Evolutionary conservation across 2,329 filamentous ascomycete species (phyloP).

Genomic region (Diaporthe nobilis): DNA sequence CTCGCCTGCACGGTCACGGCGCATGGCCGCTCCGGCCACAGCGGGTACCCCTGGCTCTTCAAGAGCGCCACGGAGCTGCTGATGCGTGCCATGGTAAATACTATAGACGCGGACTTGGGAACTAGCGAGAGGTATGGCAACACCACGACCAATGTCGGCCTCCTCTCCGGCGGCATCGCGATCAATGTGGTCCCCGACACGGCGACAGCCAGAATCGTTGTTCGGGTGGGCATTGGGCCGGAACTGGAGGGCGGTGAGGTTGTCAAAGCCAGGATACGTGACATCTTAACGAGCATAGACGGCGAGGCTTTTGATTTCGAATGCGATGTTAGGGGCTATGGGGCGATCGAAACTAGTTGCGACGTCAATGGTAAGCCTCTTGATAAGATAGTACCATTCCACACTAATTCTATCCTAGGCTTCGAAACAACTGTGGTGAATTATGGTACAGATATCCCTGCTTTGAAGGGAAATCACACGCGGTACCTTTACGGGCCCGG

Average conservation of each 20-base stretch:
- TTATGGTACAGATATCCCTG: conserved; percentile 93
- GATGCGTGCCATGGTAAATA: conserved; percentile 75
- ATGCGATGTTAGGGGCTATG: conserved; percentile 71
- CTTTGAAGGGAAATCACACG: conserved; percentile 77
- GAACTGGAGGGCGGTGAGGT: conserved; percentile 61
- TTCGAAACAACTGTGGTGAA: conserved; percentile 88
- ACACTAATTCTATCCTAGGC: conserved; percentile 52
- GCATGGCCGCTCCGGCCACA: conserved; percentile 84
- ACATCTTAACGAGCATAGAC: conserved; percentile 67
- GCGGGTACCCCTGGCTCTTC: conserved; percentile 92
- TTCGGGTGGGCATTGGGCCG: conserved; percentile 76
- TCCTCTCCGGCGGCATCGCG: conserved; percentile 84
- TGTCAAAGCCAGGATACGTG: conserved; percentile 67
- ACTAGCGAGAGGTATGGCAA: conserved; percentile 84
- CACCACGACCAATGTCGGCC: conserved; percentile 90
- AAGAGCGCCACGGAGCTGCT: conserved; percentile 87
- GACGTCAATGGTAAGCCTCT: conserved; percentile 77
- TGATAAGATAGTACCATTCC: neutral
- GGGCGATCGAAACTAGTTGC: conserved; percentile 82
- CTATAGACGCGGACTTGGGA: conserved; percentile 80
- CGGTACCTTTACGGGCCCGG: conserved; percentile 75
- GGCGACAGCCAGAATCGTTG: conserved; percentile 77
- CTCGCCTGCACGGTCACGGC: conserved; percentile 77
- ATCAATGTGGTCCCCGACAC: conserved; percentile 86
- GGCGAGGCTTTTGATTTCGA: conserved; percentile 72